Base-by-base conservation (phyloP, 164 flowering plant species). In the Dillenia suffruticosa region DNA sequence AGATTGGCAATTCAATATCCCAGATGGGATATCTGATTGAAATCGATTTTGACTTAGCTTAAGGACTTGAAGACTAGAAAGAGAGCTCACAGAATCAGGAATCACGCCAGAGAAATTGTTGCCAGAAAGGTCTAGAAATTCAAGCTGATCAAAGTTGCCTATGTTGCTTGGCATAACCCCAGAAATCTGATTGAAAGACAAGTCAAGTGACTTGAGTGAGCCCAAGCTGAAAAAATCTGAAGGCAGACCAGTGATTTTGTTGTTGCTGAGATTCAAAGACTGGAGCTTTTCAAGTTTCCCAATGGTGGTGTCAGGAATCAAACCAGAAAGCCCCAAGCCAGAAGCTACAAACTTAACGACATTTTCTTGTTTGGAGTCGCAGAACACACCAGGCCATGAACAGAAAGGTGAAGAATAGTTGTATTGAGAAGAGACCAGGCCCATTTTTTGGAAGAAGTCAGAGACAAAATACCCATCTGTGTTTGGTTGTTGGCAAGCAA, bases 221-320 rank as follows among this genome's bases (percentile, higher is more conserved):
- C 88, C 83, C 56, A 87, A 76, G 58, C 88, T 84, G 94, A 92
- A 89, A 12, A 92, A 79, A 84, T 92, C 97, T 52, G 92, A 81
- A 51, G 96, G 80, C 62, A 89, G 77, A 62, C 76, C 80, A 51
- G 85, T 75, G 67, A 92, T 84, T 52, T 68, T 77, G 81, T 89
- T 92, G 63, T 69, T 70, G 81, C 94, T 92, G n/a, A 92, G 92
- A 77, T 92, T 94, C 81, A 91, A 71, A 69, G 65, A 51, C 53
- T 81, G 77, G 58, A 91, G 87, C 71, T 81, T 81, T 70, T 49
- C 64, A 47, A 91, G 86, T 69, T 89, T 91, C 11, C 93, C 97
- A 72, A 91, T 79, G 72, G 97, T 85, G 74, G 68, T 82, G 9
- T 91, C 97, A 49, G 97, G 97, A 59, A 91, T 79, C 0, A 68